A percentile compares a stretch with the other conserved stretches of the same genome.
Conservation (phyloP, 768 basidiomycete genomes). For the Kwoniella botswanensis region DNA sequence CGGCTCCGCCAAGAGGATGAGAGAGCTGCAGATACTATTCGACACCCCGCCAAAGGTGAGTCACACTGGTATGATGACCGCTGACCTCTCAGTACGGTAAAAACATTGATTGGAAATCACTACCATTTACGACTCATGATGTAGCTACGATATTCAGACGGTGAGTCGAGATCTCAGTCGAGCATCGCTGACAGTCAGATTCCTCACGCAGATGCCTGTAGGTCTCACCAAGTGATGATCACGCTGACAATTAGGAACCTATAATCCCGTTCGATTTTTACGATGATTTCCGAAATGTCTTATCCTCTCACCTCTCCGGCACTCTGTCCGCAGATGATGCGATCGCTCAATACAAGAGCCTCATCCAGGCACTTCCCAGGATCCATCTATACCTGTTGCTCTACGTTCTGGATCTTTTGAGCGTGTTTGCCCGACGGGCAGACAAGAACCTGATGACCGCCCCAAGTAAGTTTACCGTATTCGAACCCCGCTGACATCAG, state of each 20-base stretch:
- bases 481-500: slow-evolving; percentile 63
- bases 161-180: slow-evolving; percentile 34
- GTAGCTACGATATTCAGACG: slow-evolving; percentile 94
- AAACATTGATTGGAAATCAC: slow-evolving; percentile 83
- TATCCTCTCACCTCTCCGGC: slow-evolving; percentile 21
- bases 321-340: slow-evolving; percentile 66
- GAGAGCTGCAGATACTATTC: slow-evolving; percentile 88
- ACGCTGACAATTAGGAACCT: slow-evolving; percentile 65
- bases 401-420: slow-evolving; percentile 93
- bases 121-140: slow-evolving; percentile 90
- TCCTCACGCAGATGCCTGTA: slow-evolving; percentile 95
- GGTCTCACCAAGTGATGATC: slow-evolving; percentile 55
- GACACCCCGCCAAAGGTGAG: slow-evolving; percentile 82
- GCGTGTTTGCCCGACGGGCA: slow-evolving; percentile 88
- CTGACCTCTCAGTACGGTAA: slow-evolving; percentile 77
- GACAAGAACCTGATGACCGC: slow-evolving; percentile 96
- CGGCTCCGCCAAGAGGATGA: slow-evolving; percentile 94
- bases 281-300: slow-evolving; percentile 62
- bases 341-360: slow-evolving; percentile 76
- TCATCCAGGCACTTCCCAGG: slow-evolving; percentile 83
- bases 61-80: slow-evolving; percentile 4
- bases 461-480: slow-evolving; percentile 68
- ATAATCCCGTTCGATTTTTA: slow-evolving; percentile 92
- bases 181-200: slow-evolving; percentile 58
- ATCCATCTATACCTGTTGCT: slow-evolving; percentile 94